Evolutionary conservation across 164 flowering plant genomes (phyloP).

Genomic region (Kalanchoe fedtschenkoi): DNA sequence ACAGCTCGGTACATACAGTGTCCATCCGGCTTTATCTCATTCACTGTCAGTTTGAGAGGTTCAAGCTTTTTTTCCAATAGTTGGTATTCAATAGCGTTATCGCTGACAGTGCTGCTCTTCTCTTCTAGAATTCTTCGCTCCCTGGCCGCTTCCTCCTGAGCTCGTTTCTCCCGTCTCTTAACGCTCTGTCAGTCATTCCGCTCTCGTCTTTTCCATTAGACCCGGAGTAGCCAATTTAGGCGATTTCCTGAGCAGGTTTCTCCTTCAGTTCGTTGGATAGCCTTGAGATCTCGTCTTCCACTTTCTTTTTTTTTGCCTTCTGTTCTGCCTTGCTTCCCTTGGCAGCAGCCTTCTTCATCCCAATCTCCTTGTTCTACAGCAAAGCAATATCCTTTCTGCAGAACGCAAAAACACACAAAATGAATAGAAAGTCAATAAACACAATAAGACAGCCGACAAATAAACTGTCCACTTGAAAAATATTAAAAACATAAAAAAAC

Average conservation of each 20-base stretch:
- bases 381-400: constrained; percentile 65
- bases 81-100: constrained; percentile 53
- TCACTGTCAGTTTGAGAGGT: constrained; percentile 64
- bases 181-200: constrained; percentile 50
- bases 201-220: constrained; percentile 28
- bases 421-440: no score
- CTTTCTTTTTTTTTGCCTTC: constrained; percentile 90
- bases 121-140: constrained; percentile 85
- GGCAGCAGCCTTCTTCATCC: constrained; percentile 65
- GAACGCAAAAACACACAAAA: background rate
- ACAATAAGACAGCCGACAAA: no score
- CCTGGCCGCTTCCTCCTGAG: constrained; percentile 82
- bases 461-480: no score
- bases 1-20: constrained; percentile 88
- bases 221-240: constrained; percentile 51
- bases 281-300: constrained; percentile 71
- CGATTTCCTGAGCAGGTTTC: constrained; percentile 73
- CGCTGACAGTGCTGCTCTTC: constrained; percentile 62
- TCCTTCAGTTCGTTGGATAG: constrained; percentile 66
- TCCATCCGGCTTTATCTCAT: constrained; percentile 85
- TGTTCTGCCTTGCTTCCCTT: constrained; percentile 98
- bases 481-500: no score
- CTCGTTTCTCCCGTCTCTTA: constrained; percentile 69
- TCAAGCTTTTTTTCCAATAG: constrained; percentile 55
- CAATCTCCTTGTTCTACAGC: constrained; percentile 71